A percentile compares a stretch with the other conserved stretches of the same genome.
Conservation (phyloP, 2,329 filamentous ascomycete genomes). For the Helotiales sp. region DNA sequence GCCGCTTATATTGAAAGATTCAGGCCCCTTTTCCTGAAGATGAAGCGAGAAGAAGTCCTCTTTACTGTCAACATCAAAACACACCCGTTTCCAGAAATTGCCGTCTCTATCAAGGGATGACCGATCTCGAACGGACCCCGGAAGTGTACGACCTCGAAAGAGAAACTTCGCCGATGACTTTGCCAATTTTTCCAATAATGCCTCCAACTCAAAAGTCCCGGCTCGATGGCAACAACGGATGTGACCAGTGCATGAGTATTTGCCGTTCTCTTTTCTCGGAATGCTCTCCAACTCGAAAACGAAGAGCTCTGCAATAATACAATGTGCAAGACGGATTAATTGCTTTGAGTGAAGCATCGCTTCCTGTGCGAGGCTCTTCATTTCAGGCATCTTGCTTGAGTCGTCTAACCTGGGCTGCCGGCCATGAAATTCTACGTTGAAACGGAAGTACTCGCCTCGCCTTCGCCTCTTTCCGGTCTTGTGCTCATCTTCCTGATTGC, state of each 20-base stretch:
- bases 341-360: slow-evolving; percentile 28
- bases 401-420: slow-evolving; percentile 22
- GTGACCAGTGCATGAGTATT: slow-evolving; percentile 31
- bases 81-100: slow-evolving; percentile 36
- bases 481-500: slow-evolving; percentile 16
- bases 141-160: slow-evolving; percentile 26
- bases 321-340: slow-evolving; percentile 30
- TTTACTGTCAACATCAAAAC: slow-evolving; percentile 27
- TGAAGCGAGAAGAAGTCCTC: slow-evolving; percentile 24
- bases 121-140: slow-evolving; percentile 28
- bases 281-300: slow-evolving; percentile 34
- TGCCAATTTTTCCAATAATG: slow-evolving; percentile 26
- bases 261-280: slow-evolving; percentile 28
- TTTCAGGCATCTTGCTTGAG: slow-evolving; percentile 31
- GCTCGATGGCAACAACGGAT: slow-evolving; percentile 33
- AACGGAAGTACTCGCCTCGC: slow-evolving; percentile 29
- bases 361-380: slow-evolving; percentile 26
- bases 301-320: slow-evolving; percentile 34
- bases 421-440: slow-evolving; percentile 34
- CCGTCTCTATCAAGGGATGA: slow-evolving; percentile 30
- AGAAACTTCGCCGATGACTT: slow-evolving; percentile 33
- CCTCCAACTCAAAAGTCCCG: slow-evolving; percentile 24
- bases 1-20: slow-evolving; percentile 28
- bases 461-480: slow-evolving; percentile 22
- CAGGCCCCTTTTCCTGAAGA: slow-evolving; percentile 23